These are phyloP conservation scores for Hypericum perforatum DNA, from an alignment of 345 rosid genomes.

Conservation along the genomic window DNA sequence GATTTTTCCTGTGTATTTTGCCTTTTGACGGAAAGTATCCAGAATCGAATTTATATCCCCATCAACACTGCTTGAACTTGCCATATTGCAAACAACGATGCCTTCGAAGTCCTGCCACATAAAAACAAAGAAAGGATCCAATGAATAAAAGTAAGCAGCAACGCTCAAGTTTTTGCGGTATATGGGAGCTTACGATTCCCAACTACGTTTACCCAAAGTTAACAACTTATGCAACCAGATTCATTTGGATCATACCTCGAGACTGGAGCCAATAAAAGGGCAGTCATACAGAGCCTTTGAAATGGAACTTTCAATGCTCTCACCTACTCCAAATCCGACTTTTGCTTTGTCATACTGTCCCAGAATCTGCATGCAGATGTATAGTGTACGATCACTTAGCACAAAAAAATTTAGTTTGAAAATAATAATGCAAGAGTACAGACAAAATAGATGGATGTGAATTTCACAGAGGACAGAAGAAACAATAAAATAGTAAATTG, in stretches of 20 bases:
- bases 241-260: conserved; percentile 39
- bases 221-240: not conserved
- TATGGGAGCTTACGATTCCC: not conserved
- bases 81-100: conserved; percentile 47
- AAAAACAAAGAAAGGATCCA: conserved; percentile 4
- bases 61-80: conserved; percentile 41
- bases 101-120: conserved; percentile 48
- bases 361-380: conserved; percentile 44
- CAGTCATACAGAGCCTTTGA: conserved; percentile 62
- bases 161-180: not conserved
- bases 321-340: conserved; percentile 88
- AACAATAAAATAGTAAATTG: not conserved
- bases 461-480: not conserved
- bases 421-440: not conserved
- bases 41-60: conserved; percentile 37
- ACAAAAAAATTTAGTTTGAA: not conserved
- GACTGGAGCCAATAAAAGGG: conserved; percentile 65
- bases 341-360: conserved; percentile 56
- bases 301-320: conserved; percentile 48
- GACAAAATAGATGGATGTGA: conserved; percentile 1
- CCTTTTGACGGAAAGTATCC: conserved; percentile 53
- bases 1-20: conserved; percentile 47
- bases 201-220: not conserved
- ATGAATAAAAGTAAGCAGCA: too few relatives aligned
- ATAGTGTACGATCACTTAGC: conserved; percentile 10